Conservation (phyloP, 2,329 filamentous ascomycete species). For the Colletotrichum camelliae region DNA sequence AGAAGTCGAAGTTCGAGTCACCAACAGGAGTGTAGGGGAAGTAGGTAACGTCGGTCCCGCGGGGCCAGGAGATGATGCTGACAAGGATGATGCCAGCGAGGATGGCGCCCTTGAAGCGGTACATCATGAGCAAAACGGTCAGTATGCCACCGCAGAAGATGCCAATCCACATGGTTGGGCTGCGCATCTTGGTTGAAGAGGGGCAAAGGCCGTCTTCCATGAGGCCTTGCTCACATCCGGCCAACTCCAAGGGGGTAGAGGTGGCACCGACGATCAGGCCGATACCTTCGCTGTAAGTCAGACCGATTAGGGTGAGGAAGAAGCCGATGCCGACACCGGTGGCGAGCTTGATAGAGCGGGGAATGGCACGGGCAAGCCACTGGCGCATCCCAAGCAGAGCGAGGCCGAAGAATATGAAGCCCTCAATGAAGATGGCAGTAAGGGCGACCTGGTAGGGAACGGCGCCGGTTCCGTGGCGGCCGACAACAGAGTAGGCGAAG, state of each 20-base stretch:
- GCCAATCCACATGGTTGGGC: constrained; percentile 84
- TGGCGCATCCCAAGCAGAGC: constrained; percentile 83
- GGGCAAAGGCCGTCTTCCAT: constrained; percentile 63
- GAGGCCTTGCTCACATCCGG: constrained; percentile 62
- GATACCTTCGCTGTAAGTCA: constrained; percentile 84
- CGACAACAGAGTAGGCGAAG: constrained; percentile 79
- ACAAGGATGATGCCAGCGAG: constrained; percentile 84
- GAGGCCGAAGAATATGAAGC: constrained; percentile 82
- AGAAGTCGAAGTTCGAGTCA: constrained; percentile 79
- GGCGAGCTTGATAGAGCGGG: constrained; percentile 84
- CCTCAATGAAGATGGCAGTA: constrained; percentile 88
- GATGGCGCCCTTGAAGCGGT: constrained; percentile 85
- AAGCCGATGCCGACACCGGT: constrained; percentile 86
- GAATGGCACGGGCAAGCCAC: constrained; percentile 86
- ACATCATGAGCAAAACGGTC: constrained; percentile 82
- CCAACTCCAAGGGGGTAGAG: constrained; percentile 74
- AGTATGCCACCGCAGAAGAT: constrained; percentile 86
- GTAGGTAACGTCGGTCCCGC: constrained; percentile 76
- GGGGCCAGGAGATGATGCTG: constrained; percentile 88
- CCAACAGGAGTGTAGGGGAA: constrained; percentile 78
- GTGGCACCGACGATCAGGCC: constrained; percentile 75
- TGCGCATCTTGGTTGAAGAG: constrained; percentile 75
- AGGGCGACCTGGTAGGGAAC: constrained; percentile 79
- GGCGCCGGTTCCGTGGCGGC: constrained; percentile 73
- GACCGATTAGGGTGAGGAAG: constrained; percentile 77